Evolutionary conservation across 148 eudicot genomes (phyloP), one percentile per base, ranked within the genome.

Genomic region (Agrostemma githago): DNA sequence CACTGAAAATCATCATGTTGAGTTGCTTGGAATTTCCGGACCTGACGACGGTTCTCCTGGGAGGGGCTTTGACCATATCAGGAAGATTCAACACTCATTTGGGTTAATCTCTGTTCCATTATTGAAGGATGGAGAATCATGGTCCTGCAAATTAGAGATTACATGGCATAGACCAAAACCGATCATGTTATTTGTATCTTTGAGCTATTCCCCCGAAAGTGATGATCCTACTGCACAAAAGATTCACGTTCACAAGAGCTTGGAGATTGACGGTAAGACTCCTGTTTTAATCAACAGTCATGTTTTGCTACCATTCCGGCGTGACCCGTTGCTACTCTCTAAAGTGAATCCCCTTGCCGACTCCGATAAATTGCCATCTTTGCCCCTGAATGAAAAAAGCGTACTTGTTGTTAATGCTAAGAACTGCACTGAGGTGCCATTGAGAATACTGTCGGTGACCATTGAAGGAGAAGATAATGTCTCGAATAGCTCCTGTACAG

Each of bases 111-210:
- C 94, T 78, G 90, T 96, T 66, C 99, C 99, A 12, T 80, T 78
- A 83, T 79, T 96, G 19, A 79, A 82, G 21, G 87, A 80, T 54
- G 90, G 91, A 63, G 91, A 88, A 38, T 84, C 94, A 19, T 96
- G 99, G 97, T 90, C 89, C 62, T 96, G 97, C 83, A 86, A 86
- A 69, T 81, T 92, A 42, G 88, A 96, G 80, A 89, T 96, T 21
- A 90, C 77, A 81, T 96, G 99, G 99, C 89, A 90, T 68, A 95
- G 94, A 56, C 96, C 99, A 6, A 96, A 92, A 76, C 96, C 99
- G 17, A 68, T 92, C 65, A 96, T 96, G 97, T 82, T 96, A 54
- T 96, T 80, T 78, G 97, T 92, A 58, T 96, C 99, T 54, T 77
- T 92, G 72, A 94, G 99, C 73, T 96, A 96, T 74, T 84, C 87